Percentiles rank a stretch among this genome's conserved stretches.
phyloP scores from a whole-genome alignment of 1,284 basidiomycete genomes.

The Moesziomyces parantarcticus region DNA sequence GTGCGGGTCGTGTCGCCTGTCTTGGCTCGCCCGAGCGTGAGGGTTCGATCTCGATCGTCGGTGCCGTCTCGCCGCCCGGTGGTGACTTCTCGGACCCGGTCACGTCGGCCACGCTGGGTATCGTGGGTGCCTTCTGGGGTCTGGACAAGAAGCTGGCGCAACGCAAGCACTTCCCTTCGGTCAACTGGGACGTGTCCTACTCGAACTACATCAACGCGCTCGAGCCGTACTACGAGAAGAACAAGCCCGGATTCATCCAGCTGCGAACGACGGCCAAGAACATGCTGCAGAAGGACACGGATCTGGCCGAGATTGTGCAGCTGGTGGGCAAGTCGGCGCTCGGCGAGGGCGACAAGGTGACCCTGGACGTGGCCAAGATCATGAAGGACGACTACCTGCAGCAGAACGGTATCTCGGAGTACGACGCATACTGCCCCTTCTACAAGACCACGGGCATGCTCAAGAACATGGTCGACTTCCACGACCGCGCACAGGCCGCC shows the following conservation, averaged over 20 bases:
- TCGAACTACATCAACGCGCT: conserved; percentile 98
- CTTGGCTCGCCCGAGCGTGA: conserved; percentile 87
- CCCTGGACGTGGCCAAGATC: conserved; percentile 95
- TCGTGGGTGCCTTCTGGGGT: conserved; percentile 90
- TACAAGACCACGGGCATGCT: conserved; percentile 84
- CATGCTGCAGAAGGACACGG: conserved; percentile 97
- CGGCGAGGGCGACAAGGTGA: conserved; percentile 98
- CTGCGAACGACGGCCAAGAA: conserved; percentile 91
- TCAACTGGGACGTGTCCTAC: conserved; percentile 99
- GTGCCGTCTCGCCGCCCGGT: conserved; percentile 97
- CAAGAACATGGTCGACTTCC: conserved; percentile 93
- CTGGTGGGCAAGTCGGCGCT: conserved; percentile 97
- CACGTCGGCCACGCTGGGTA: conserved; percentile 94
- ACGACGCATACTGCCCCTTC: conserved; percentile 96
- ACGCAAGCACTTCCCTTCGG: conserved; percentile 97
- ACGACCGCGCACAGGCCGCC: conserved; percentile 84
- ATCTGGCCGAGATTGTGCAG: conserved; percentile 98
- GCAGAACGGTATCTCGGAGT: conserved; percentile 98
- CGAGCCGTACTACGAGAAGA: conserved; percentile 88
- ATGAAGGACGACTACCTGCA: conserved; percentile 95
- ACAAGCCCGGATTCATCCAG: conserved; percentile 90
- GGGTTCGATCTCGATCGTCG: conserved; percentile 97
- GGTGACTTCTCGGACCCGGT: conserved; percentile 99
- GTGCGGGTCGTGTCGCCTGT: conserved; percentile 95
- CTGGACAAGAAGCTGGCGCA: conserved; percentile 92